Evolutionary conservation across 257 asterid genomes (phyloP).

Genomic region (Hygrophila difformis): DNA sequence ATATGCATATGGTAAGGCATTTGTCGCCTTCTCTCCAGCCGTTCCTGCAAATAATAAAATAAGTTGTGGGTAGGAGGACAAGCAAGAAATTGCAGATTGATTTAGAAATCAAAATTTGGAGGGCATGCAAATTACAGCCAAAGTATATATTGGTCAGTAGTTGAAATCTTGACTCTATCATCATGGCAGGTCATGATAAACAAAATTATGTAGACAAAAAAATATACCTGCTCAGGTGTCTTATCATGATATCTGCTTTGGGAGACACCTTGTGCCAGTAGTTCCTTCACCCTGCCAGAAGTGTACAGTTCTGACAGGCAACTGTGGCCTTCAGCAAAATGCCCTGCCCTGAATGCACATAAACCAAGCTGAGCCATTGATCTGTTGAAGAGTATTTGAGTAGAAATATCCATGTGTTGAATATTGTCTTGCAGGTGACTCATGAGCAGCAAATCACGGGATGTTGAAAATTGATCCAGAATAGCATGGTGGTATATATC

Average conservation of each 20-base stretch:
- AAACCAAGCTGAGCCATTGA: slow-evolving; percentile 97
- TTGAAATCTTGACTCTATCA: too few species aligned
- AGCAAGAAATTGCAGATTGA: neutral
- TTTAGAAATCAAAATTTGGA: neutral
- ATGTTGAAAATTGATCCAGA: slow-evolving; percentile 60
- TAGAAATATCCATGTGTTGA: slow-evolving; percentile 94
- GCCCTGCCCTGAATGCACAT: slow-evolving; percentile 83
- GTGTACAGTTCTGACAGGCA: slow-evolving; percentile 88
- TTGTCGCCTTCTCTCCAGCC: slow-evolving; percentile 90
- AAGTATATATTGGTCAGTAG: too few species aligned
- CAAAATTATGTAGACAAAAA: neutral
- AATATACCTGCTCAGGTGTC: slow-evolving; percentile 87
- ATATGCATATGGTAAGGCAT: slow-evolving; percentile 99
- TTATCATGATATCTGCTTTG: slow-evolving; percentile 93
- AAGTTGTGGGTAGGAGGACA: neutral
- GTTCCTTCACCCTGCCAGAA: slow-evolving; percentile 91
- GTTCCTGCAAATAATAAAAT: slow-evolving; percentile 42
- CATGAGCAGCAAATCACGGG: slow-evolving; percentile 90
- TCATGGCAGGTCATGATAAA: neutral
- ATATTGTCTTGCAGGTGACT: slow-evolving; percentile 94
- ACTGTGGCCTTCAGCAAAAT: slow-evolving; percentile 61
- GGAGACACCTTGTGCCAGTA: slow-evolving; percentile 92
- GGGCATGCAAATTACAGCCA: too few species aligned
- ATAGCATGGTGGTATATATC: slow-evolving; percentile 93
- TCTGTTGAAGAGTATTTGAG: slow-evolving; percentile 84